Conservation (phyloP, 768 basidiomycete genomes). For the Terana coerulea region DNA sequence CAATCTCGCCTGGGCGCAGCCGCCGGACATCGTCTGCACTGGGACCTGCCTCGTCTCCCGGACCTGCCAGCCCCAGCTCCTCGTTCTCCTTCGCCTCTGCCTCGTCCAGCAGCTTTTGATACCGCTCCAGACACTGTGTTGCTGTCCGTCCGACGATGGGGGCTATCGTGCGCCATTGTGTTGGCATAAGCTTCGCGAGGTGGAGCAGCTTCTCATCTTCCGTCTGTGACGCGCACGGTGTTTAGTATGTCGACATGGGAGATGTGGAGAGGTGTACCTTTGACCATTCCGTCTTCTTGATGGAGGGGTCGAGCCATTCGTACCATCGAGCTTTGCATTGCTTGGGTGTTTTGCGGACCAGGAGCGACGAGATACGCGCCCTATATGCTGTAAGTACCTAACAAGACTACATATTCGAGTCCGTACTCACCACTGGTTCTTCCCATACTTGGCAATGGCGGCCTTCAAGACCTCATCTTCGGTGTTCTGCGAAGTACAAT, state of each 20-base stretch:
- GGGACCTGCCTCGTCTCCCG: slow-evolving; percentile 73
- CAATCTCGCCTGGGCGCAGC: slow-evolving; percentile 93
- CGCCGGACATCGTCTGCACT: slow-evolving; percentile 90
- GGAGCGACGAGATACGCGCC: slow-evolving; percentile 96
- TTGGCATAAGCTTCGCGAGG: slow-evolving; percentile 98
- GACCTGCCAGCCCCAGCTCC: slow-evolving; percentile 87
- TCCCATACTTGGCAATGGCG: slow-evolving; percentile 95
- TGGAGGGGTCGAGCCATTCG: slow-evolving; percentile 98
- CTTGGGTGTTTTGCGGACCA: slow-evolving; percentile 98
- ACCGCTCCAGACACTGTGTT: slow-evolving; percentile 95
- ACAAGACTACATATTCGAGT: neutral
- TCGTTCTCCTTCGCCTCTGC: slow-evolving; percentile 96
- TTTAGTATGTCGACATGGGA: neutral
- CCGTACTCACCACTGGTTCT: slow-evolving; percentile 79
- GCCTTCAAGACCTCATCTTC: slow-evolving; percentile 99
- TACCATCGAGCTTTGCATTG: slow-evolving; percentile 99
- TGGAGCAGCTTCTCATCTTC: slow-evolving; percentile 99
- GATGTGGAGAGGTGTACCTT: slow-evolving; percentile 51
- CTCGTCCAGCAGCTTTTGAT: slow-evolving; percentile 96
- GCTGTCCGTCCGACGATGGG: slow-evolving; percentile 98
- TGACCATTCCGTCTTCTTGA: slow-evolving; percentile 99
- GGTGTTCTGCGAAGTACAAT: slow-evolving; percentile 58
- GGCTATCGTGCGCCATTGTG: slow-evolving; percentile 99
- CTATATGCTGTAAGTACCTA: slow-evolving; percentile 31
- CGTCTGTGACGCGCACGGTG: too few species aligned